phyloP scores from a whole-genome alignment of 225 moss, liverwort and hornwort genomes.

The Marchantia paleacea region DNA sequence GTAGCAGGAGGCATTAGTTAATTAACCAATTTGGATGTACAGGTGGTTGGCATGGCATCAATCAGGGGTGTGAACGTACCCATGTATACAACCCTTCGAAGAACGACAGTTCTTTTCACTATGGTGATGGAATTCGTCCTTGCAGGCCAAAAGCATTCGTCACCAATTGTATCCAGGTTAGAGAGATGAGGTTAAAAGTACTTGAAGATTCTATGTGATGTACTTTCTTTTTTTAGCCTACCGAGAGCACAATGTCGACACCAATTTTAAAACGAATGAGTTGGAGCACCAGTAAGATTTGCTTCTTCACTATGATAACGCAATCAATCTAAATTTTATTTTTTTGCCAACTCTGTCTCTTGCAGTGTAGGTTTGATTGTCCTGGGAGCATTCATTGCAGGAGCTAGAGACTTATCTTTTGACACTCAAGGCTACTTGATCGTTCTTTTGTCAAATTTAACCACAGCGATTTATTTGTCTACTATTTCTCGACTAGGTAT shows the following conservation, averaged over 20 bases:
- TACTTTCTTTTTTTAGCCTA: not conserved
- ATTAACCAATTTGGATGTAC: constrained; percentile 17
- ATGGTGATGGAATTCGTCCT: constrained; percentile 90
- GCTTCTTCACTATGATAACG: no score
- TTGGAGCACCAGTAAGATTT: no score
- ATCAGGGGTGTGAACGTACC: constrained; percentile 98
- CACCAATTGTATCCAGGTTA: constrained; percentile 71
- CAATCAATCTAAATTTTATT: no score
- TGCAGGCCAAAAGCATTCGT: constrained; percentile 73
- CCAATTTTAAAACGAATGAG: no score
- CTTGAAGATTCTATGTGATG: not conserved
- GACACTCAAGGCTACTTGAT: constrained; percentile 68
- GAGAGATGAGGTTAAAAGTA: constrained; percentile 10
- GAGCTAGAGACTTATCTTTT: constrained; percentile 83
- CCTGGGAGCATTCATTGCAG: constrained; percentile 84
- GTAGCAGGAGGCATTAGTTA: no score
- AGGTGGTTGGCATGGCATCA: constrained; percentile 99
- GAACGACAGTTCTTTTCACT: constrained; percentile 92
- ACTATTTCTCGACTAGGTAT: constrained; percentile 96
- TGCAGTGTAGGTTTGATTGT: constrained; percentile 90
- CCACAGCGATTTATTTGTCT: constrained; percentile 89
- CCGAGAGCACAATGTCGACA: no score
- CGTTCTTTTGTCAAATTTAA: constrained; percentile 87
- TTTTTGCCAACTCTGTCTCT: not conserved
- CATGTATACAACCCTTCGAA: constrained; percentile 95